A percentile compares a stretch with the other conserved stretches of the same genome.
Evolutionary conservation across 2,329 filamentous ascomycete species (phyloP).

Genomic region (Ophiostoma australiae): DNA sequence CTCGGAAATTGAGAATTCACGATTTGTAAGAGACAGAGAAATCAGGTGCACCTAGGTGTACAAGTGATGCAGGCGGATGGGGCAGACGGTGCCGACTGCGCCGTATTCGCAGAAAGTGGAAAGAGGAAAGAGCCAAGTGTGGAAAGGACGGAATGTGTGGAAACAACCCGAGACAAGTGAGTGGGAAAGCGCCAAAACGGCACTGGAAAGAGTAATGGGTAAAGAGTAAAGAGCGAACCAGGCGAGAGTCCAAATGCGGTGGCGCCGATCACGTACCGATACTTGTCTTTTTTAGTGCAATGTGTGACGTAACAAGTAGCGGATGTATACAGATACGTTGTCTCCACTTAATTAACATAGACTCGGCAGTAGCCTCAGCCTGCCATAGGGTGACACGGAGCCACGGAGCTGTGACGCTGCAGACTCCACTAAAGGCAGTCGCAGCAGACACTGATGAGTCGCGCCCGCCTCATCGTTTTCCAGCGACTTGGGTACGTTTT

Average conservation of each 20-base stretch:
- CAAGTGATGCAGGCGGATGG: conserved; percentile 9
- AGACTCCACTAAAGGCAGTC: not conserved
- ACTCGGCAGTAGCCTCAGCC: conserved; percentile 3
- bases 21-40: conserved; percentile 13
- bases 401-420: conserved; percentile 8
- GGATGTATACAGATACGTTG: not conserved
- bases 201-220: not conserved
- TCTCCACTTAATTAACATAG: not conserved
- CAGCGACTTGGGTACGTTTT: no score
- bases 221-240: not conserved
- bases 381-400: conserved; percentile 12
- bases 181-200: no score
- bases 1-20: not conserved
- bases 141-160: conserved; percentile 3
- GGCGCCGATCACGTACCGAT: conserved; percentile 10
- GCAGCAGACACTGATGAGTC: not conserved
- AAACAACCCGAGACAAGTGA: not conserved
- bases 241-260: conserved; percentile 5
- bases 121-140: not conserved
- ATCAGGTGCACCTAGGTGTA: not conserved
- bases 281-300: not conserved
- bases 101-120: conserved; percentile 5
- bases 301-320: not conserved
- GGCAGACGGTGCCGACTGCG: not conserved
- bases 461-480: no score